Evolutionary conservation across 2,329 filamentous ascomycete genomes (phyloP).

Genomic region (Colletotrichum somersetense): DNA sequence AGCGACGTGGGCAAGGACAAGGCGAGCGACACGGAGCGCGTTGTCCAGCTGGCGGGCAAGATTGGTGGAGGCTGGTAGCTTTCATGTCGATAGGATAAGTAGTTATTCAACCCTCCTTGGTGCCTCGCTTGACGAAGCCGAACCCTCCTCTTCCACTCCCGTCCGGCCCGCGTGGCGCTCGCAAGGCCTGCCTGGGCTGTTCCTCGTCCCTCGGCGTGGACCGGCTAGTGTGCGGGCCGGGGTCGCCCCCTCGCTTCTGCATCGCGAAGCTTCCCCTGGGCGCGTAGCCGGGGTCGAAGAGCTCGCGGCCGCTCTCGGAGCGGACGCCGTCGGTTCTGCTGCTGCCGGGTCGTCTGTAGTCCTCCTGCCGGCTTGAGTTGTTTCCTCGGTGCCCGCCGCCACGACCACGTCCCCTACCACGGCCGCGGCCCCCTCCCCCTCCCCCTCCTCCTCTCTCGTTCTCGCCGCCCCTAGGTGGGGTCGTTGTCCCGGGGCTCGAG

Average conservation of each 20-base stretch:
- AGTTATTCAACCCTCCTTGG: slow-evolving; percentile 58
- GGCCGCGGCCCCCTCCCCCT: slow-evolving; percentile 55
- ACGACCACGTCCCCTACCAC: slow-evolving; percentile 62
- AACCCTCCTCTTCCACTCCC: slow-evolving; percentile 81
- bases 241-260: slow-evolving; percentile 58
- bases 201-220: slow-evolving; percentile 70
- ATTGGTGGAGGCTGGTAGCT: slow-evolving; percentile 92
- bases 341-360: slow-evolving; percentile 45
- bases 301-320: slow-evolving; percentile 63
- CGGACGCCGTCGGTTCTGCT: slow-evolving; percentile 42
- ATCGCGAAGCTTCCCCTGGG: slow-evolving; percentile 69
- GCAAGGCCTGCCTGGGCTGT: slow-evolving; percentile 76
- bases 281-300: slow-evolving; percentile 83
- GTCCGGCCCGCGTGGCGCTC: slow-evolving; percentile 83
- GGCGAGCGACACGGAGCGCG: slow-evolving; percentile 79
- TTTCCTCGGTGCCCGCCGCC: slow-evolving; percentile 53
- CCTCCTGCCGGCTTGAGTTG: slow-evolving; percentile 48
- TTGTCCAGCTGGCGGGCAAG: slow-evolving; percentile 89
- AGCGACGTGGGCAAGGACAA: slow-evolving; percentile 91
- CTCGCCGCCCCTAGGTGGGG: slow-evolving; percentile 64
- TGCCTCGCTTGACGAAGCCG: slow-evolving; percentile 77
- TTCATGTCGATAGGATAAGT: slow-evolving; percentile 25
- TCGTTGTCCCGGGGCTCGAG: slow-evolving; percentile 72
- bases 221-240: slow-evolving; percentile 53
- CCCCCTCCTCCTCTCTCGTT: slow-evolving; percentile 49